Evolutionary conservation across 352 stramenopile genomes (phyloP).

Genomic region (Pythium angustatum): DNA sequence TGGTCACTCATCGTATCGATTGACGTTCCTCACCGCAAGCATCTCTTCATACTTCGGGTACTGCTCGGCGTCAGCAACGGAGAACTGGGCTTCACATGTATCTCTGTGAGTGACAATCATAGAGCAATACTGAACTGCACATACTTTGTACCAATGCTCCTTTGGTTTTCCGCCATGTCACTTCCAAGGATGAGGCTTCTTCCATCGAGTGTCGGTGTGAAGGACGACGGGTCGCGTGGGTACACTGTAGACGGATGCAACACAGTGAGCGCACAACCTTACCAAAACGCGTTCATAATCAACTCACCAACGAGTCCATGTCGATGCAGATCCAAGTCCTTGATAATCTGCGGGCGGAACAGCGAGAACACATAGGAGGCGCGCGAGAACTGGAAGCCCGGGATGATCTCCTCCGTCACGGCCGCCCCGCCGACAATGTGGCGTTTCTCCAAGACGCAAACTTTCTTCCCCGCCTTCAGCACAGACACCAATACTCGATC

Average conservation of each 20-base stretch:
- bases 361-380: conserved; percentile 91
- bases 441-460: conserved; percentile 88
- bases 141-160: conserved; percentile 82
- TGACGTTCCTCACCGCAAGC: conserved; percentile 48
- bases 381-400: conserved; percentile 90
- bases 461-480: conserved; percentile 74
- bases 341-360: conserved; percentile 89
- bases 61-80: conserved; percentile 61
- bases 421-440: conserved; percentile 87
- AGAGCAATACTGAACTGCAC: too few relatives aligned
- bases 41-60: conserved; percentile 86
- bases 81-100: conserved; percentile 73
- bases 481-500: not conserved
- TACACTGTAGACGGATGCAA: conserved; percentile 71
- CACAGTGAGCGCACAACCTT: not conserved
- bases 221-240: conserved; percentile 83
- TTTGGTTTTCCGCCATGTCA: conserved; percentile 74
- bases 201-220: conserved; percentile 81
- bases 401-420: conserved; percentile 91
- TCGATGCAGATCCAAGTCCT: conserved; percentile 78
- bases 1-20: not conserved
- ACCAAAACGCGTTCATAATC: not conserved
- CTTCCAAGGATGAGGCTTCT: conserved; percentile 78
- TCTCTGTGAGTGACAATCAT: not conserved
- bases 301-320: conserved; percentile 71